A percentile compares a stretch with the other conserved stretches of the same genome.
phyloP scores from a whole-genome alignment of 2,329 filamentous ascomycete species.

The Exophiala lecanii-corni region DNA sequence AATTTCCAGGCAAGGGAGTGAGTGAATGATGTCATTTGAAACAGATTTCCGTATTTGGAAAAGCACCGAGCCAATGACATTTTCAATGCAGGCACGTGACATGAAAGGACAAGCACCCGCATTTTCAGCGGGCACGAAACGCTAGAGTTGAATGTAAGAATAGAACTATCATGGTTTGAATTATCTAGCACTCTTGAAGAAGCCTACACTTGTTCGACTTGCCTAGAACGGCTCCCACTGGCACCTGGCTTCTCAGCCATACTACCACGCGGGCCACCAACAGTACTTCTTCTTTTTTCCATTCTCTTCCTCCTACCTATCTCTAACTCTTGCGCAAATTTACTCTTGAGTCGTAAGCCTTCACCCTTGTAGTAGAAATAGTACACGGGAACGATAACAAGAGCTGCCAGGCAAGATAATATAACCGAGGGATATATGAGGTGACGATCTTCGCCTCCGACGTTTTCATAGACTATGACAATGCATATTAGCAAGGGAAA shows the following conservation, averaged over 20 bases:
- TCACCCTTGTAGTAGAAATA: constrained; percentile 63
- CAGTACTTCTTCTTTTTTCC: constrained; percentile 16
- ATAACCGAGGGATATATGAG: constrained; percentile 50
- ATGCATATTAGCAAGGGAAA: neutral
- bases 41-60: neutral
- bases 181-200: too few relatives aligned
- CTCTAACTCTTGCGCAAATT: constrained; percentile 60
- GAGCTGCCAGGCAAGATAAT: constrained; percentile 55
- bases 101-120: too few relatives aligned
- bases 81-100: too few relatives aligned
- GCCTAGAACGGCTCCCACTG: constrained; percentile 2
- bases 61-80: too few relatives aligned
- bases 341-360: constrained; percentile 52
- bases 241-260: neutral
- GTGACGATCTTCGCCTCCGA: constrained; percentile 38
- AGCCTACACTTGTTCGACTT: constrained; percentile 15
- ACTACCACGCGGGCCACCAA: neutral
- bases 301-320: constrained; percentile 33
- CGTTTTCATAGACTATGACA: constrained; percentile 41
- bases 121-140: too few relatives aligned
- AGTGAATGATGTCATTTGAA: neutral
- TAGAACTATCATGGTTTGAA: too few relatives aligned
- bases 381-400: constrained; percentile 61
- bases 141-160: too few relatives aligned
- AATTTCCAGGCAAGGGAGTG: neutral